Evolutionary conservation across 306 rosid species (phyloP).

Genomic region (Biancaea sappan): DNA sequence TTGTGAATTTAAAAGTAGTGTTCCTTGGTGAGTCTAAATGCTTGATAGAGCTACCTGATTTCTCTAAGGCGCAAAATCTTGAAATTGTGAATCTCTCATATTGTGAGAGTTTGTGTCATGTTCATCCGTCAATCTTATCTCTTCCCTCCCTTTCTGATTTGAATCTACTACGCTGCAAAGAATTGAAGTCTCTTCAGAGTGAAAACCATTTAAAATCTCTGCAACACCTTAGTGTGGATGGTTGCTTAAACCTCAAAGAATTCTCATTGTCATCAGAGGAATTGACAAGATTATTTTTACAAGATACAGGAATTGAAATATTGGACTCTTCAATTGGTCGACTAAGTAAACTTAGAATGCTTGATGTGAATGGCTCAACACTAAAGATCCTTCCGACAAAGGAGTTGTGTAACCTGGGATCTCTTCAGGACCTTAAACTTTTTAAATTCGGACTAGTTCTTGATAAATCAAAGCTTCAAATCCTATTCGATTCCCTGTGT

Average conservation of each 20-base stretch:
- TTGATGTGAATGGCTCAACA: conserved; percentile 1
- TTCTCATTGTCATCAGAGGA: conserved; percentile 3
- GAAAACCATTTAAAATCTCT: conserved; percentile 19
- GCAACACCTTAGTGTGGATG: rapidly evolving
- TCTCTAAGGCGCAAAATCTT: conserved; percentile 22
- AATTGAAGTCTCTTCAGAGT: not conserved
- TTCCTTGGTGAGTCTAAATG: not conserved
- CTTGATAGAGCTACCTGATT: conserved; percentile 27
- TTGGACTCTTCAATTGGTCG: conserved; percentile 15
- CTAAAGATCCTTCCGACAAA: not conserved
- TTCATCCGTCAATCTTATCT: conserved; percentile 16
- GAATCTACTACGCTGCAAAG: not conserved
- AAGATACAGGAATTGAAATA: not conserved
- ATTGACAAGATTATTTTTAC: not conserved
- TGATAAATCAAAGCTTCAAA: not conserved
- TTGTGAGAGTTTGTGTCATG: not conserved
- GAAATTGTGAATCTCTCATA: conserved; percentile 1
- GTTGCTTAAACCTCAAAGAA: not conserved
- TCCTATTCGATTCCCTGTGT: not conserved
- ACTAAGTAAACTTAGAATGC: not conserved
- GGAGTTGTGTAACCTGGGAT: not conserved
- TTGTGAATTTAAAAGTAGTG: conserved; percentile 12
- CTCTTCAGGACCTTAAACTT: not conserved
- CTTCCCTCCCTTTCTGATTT: not conserved
- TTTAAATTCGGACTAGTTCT: not conserved